phyloP scores from a whole-genome alignment of 2,329 filamentous ascomycete species.

The Claviceps sp. region DNA sequence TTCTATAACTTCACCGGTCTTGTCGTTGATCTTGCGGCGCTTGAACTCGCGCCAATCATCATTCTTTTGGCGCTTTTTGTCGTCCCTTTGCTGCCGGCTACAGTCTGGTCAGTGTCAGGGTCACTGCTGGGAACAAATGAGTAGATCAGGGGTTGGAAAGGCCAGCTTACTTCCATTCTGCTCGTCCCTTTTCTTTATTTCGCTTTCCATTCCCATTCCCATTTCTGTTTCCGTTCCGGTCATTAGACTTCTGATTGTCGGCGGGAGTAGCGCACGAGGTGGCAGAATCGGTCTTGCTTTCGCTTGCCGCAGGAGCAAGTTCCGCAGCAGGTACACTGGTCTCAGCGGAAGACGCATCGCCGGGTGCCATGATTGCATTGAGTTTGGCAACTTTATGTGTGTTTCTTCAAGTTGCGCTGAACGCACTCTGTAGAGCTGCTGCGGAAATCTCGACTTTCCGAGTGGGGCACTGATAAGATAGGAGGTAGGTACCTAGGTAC shows the following conservation, averaged over 20 bases:
- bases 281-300: conserved; percentile 1
- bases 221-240: conserved; percentile 1
- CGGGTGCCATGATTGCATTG: conserved; percentile 21
- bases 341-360: conserved; percentile 16
- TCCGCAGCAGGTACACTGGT: conserved; percentile 9
- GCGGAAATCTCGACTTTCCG: conserved; percentile 1
- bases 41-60: conserved; percentile 28
- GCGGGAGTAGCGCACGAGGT: background rate
- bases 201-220: conserved; percentile 2
- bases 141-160: too few relatives aligned
- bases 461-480: conserved; percentile 3
- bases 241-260: conserved; percentile 4
- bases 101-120: conserved; percentile 18
- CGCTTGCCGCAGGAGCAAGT: conserved; percentile 6
- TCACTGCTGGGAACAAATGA: background rate
- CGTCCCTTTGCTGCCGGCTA: conserved; percentile 19
- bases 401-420: background rate
- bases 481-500: background rate
- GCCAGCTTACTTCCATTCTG: conserved; percentile 9
- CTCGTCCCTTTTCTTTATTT: conserved; percentile 17
- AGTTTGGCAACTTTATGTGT: conserved; percentile 3
- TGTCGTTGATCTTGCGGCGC: conserved; percentile 25
- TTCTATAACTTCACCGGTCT: conserved; percentile 18
- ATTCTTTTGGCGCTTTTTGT: conserved; percentile 25
- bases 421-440: background rate